Evolutionary conservation across 2,329 filamentous ascomycete genomes (phyloP), one percentile per base, ranked within the genome.

Genomic region (Talaromyces marneffei): DNA sequence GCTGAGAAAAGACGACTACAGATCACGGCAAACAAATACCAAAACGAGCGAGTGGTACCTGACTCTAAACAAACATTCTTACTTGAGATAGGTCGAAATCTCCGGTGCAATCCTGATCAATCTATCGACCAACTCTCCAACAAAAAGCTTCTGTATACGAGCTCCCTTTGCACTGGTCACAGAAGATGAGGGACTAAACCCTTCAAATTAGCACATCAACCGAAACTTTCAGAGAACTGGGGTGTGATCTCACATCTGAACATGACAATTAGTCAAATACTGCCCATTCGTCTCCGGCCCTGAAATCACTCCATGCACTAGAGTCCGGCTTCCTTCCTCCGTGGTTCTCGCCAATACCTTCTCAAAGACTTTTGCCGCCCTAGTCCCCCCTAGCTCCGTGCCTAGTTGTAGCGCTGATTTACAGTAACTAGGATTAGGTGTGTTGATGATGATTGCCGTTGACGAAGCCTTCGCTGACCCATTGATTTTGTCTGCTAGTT

Each of bases 391-490:
- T 27, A 12, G 8, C 9, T 20, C 40, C 6, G 39, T 52, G 3
- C 55, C 20, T 68, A 65, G 2, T 65, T 66, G 27, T 2, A 77
- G 65, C 8, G 66, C 66, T 0, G 75, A 78, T 56, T 75, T 74
- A 70, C 77, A 78, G 58, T 71, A 76, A 46, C 77, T 78, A 1
- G 77, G 76, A 52, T 78, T 79, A 0, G 75, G 73, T 12, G 76
- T 70, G 61, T 78, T 79, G 61, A 79, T 62, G 18, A 77, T 69
- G 16, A 73, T 62, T n/a, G 59, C n/a, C 3, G 60, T 57, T 8
- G 46, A 44, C 10, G 57, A 59, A 9, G 18, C 23, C 12, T 62
- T 59, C 6, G 37, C n/a, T 2, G 23, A 23, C 9, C 31, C 27
- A 10, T 40, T 42, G n/a, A 55, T 18, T 56, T 52, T 12, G 54